Percentiles rank a stretch among this genome's conserved stretches.
Evolutionary conservation across 768 basidiomycete genomes (phyloP).

Genomic region (Thelephora ganbajun): DNA sequence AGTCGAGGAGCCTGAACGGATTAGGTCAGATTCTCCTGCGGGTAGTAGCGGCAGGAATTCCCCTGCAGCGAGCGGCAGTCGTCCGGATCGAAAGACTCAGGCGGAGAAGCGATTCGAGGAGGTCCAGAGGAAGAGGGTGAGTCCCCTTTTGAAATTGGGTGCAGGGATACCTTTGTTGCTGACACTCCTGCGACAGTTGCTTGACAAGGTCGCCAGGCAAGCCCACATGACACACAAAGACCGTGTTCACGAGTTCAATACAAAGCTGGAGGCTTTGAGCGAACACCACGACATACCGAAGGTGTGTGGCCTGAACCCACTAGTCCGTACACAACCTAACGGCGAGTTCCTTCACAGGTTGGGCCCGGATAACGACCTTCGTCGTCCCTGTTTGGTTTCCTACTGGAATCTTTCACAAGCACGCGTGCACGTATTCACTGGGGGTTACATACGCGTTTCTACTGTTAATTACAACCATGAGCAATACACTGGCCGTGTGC

Average conservation of each 20-base stretch:
- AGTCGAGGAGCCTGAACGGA: constrained; percentile 31
- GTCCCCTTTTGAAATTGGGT: constrained; percentile 6
- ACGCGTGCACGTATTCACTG: constrained; percentile 1
- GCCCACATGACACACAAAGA: constrained; percentile 89
- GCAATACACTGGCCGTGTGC: neutral
- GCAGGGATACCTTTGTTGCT: constrained; percentile 2
- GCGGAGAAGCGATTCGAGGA: constrained; percentile 84
- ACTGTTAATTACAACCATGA: neutral
- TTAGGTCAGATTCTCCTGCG: constrained; percentile 34
- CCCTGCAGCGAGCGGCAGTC: constrained; percentile 33
- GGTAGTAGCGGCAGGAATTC: constrained; percentile 39
- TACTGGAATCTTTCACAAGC: neutral
- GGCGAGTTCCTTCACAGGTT: constrained; percentile 35
- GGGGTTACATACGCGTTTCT: constrained; percentile 5
- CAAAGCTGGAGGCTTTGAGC: constrained; percentile 72
- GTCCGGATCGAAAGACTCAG: constrained; percentile 56
- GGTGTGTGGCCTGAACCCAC: constrained; percentile 24
- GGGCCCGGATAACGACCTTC: constrained; percentile 67
- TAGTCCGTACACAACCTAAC: constrained; percentile 12
- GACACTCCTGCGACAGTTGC: constrained; percentile 33
- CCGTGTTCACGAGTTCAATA: constrained; percentile 81
- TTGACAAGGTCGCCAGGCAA: constrained; percentile 57
- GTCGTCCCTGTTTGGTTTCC: constrained; percentile 7
- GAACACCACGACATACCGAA: constrained; percentile 96
- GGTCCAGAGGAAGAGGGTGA: constrained; percentile 66